Evolutionary conservation across 345 rosid species (phyloP), one percentile per base, ranked within the genome.

Genomic region (Gossypium thurberi): DNA sequence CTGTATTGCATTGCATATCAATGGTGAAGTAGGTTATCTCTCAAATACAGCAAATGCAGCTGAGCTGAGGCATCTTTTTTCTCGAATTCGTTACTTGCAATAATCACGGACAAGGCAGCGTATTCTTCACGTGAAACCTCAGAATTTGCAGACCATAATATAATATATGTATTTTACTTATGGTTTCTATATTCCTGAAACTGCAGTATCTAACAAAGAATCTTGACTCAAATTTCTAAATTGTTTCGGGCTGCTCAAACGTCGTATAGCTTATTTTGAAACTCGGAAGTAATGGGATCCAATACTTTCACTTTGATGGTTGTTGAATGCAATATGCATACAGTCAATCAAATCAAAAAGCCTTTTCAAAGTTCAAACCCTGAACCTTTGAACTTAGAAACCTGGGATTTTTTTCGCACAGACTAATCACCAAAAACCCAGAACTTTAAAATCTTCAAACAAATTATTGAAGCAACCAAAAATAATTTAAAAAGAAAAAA

Each of bases 61-160:
- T 46, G 55, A 46, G 37, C 40, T 33, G 70, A 13, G 37, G 70
- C 70, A 66, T 66, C 70, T 53, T 55, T 55, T 68, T 50, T 70
- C 62, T 70, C 50, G 52, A 71, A 14, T 53, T 21, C 44, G 64
- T 43, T 71, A 23, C 48, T 69, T 53, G 74, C 64, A 71, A 56
- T 8, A 71, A 50, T 71, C 74, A 71, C 64, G 74, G 65, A 71
- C 65, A 71, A 56, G 18, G 50, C 62, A 37, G 63, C 33, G 73
- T 37, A 70, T 12, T 5, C 65, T 18, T 71, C 74, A 71, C 74
- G 74, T 71, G 74, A 71, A 71, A 70, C 14, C 73, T 70, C 74
- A 70, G 74, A 55, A 70, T 11, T 71, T 43, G 74, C 74, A 56
- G 74, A 20, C 26, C 28, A n/a, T 53, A 53, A 53, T 53, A 44